Base-by-base conservation (phyloP, 306 rosid species). In the Cucurbita ficifolia region DNA sequence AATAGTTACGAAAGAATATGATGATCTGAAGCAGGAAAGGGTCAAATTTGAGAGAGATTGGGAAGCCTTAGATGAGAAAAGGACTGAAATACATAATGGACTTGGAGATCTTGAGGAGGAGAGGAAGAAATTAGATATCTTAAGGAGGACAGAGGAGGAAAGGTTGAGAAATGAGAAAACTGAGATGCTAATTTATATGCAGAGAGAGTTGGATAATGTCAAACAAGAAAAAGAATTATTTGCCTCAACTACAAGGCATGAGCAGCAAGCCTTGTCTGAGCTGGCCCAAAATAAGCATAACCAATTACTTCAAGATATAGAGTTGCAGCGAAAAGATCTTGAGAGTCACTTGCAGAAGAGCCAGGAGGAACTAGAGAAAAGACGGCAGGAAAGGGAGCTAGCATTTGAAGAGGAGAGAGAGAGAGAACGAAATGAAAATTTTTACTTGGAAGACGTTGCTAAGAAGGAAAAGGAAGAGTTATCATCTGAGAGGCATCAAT, bases 1-100 rank as follows among this genome's bases (percentile, higher is more conserved):
- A 71, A 72, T 77, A 35, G 77, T 84, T 72, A 49, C 51, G 72
- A 80, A 83, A 74, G 96, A 94, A 87, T 76, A 84, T 80, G 88
- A 84, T 72, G 89, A 83, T 80, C 73, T 91, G 73, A 89, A 77
- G 85, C 91, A 84, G 77, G 95, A 91, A 73, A 86, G 92, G 78
- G 80, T 85, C 62, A 91, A 81, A 70, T 94, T 91, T 76, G 97
- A 89, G 84, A 88, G 83, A 84, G 96, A 94, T 78, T 88, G 96
- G 95, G 96, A 87, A 74, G 88, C 77, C 43, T 76, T 94, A 81
- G 96, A 91, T 82, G 88, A 86, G 76, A 94, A 81, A 83, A 89
- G 84, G 76, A 63, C 86, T 76, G 82, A 84, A 81, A 59, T 88
- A 79, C 79, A 68, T 70, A 79, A 58, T 60, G 87, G 83, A 71